Percentiles rank a stretch among this genome's conserved stretches.
Evolutionary conservation across 257 asterid genomes (phyloP).

Genomic region (Lantana camara): DNA sequence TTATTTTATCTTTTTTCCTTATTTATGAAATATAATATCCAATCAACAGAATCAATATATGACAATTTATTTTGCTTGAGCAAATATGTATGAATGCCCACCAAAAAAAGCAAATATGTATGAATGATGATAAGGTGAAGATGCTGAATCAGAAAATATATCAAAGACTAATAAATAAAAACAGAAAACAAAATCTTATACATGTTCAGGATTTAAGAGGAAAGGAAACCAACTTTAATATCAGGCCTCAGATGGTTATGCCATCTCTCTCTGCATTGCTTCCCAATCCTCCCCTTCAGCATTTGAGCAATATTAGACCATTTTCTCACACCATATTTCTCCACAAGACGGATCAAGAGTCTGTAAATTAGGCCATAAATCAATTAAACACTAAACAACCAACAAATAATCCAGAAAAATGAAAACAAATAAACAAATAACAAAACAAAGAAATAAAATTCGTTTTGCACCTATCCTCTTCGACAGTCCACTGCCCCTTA

Average conservation of each 20-base stretch:
- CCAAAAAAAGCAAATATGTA: neutral
- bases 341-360: conserved; percentile 70
- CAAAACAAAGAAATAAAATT: neutral
- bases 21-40: neutral
- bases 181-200: neutral
- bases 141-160: neutral
- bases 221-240: conserved; percentile 52
- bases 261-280: conserved; percentile 98
- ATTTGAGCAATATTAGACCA: conserved; percentile 92
- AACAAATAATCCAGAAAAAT: neutral
- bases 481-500: conserved; percentile 91
- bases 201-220: neutral
- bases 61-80: neutral
- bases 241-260: conserved; percentile 95
- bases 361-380: conserved; percentile 37
- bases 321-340: conserved; percentile 76
- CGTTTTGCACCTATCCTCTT: conserved; percentile 59
- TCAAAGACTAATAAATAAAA: neutral
- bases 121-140: neutral
- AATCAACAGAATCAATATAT: neutral
- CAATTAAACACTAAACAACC: neutral
- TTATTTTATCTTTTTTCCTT: neutral
- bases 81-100: neutral
- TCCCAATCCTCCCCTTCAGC: conserved; percentile 88
- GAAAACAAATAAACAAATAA: neutral